A percentile compares a stretch with the other conserved stretches of the same genome.
phyloP scores from a whole-genome alignment of 441 rosid genomes.

The Hura crepitans region DNA sequence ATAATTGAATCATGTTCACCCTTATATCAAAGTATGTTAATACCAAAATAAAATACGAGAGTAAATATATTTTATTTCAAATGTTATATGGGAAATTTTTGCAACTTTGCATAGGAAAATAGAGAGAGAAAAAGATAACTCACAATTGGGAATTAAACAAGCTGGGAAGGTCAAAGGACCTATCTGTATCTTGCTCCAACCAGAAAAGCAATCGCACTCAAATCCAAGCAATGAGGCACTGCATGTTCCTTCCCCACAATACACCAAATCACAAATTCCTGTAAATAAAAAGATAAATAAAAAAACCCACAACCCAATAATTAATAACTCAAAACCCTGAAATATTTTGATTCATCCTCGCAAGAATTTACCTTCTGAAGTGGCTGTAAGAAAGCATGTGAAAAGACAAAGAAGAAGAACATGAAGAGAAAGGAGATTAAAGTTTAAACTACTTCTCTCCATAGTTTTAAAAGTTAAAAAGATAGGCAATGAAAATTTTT shows the following conservation, averaged over 20 bases:
- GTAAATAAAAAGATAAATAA: not conserved
- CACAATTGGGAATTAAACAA: constrained; percentile 48
- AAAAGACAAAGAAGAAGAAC: constrained; percentile 25
- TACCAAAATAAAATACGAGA: no score
- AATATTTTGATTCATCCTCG: not conserved
- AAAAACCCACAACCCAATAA: not conserved
- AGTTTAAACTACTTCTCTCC: constrained; percentile 19
- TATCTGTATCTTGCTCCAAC: constrained; percentile 42
- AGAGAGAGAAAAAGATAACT: constrained; percentile 19
- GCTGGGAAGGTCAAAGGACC: constrained; percentile 29
- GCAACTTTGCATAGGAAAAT: no score
- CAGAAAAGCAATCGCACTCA: constrained; percentile 43
- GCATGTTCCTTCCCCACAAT: constrained; percentile 47
- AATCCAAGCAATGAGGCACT: constrained; percentile 10
- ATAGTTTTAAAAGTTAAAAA: not conserved
- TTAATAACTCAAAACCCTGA: not conserved
- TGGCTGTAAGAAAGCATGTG: constrained; percentile 15
- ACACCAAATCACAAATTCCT: constrained; percentile 9
- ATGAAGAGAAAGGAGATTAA: constrained; percentile 17
- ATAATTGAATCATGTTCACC: no score
- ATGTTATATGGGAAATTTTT: no score
- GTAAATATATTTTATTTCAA: no score
- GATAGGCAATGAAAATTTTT: not conserved
- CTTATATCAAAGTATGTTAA: no score
- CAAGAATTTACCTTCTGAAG: constrained; percentile 22